A percentile compares a stretch with the other conserved stretches of the same genome.
phyloP scores from a whole-genome alignment of 495 filamentous ascomycete genomes.

The Lophiostoma macrostomum region DNA sequence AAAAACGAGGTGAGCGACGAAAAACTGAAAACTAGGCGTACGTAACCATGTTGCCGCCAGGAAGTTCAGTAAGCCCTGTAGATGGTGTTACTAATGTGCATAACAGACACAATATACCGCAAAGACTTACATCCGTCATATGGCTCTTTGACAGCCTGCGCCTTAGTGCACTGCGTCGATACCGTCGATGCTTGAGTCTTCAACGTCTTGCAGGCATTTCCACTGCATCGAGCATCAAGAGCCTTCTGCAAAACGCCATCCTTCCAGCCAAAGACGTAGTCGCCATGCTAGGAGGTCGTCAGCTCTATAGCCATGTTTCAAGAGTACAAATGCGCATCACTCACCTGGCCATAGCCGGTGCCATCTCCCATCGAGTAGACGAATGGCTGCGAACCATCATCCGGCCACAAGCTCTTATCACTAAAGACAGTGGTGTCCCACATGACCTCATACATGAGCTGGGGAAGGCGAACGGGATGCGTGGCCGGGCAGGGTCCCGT shows the following conservation, averaged over 20 bases:
- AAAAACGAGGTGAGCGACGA: too few relatives aligned
- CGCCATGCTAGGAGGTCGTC: conserved; percentile 48
- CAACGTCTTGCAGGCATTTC: conserved; percentile 42
- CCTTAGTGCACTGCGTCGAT: conserved; percentile 41
- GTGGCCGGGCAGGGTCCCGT: conserved; percentile 48
- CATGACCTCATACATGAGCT: conserved; percentile 53
- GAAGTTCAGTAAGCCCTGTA: conserved; percentile 21
- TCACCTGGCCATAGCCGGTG: conserved; percentile 32
- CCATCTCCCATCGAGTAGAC: conserved; percentile 51
- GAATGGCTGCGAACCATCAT: conserved; percentile 47
- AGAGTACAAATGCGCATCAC: conserved; percentile 22
- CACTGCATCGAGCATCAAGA: conserved; percentile 47
- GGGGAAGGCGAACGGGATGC: conserved; percentile 47
- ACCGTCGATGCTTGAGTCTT: conserved; percentile 42
- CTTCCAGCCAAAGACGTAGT: conserved; percentile 53
- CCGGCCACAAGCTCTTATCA: conserved; percentile 42
- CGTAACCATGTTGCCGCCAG: conserved; percentile 14
- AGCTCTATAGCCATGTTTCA: conserved; percentile 18
- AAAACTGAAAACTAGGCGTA: conserved; percentile 27
- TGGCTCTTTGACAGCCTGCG: conserved; percentile 40
- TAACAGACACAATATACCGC: background rate
- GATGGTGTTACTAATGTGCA: background rate
- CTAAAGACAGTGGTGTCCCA: conserved; percentile 50
- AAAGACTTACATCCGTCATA: conserved; percentile 42
- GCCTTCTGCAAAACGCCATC: conserved; percentile 46